phyloP scores from a whole-genome alignment of 805 yeast species.

The Nakazawaea sp. region DNA sequence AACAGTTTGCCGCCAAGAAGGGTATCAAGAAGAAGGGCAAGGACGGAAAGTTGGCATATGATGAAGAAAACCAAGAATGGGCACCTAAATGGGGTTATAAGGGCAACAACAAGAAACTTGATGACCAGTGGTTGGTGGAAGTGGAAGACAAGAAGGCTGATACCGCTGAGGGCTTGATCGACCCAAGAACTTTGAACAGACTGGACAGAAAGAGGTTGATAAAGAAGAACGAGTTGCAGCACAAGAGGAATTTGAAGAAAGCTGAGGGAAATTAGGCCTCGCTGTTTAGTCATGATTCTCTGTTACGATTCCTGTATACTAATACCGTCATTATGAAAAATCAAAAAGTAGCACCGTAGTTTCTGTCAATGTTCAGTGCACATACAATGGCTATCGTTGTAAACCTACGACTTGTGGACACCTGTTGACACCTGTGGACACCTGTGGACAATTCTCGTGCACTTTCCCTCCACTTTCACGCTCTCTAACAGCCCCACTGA shows the following conservation, averaged over 20 bases:
- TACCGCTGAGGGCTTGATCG: slow-evolving; percentile 60
- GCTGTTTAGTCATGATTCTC: no score
- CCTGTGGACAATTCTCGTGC: no score
- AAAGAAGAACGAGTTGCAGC: slow-evolving; percentile 80
- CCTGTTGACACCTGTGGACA: no score
- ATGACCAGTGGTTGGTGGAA: slow-evolving; percentile 94
- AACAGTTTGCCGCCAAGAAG: slow-evolving; percentile 89
- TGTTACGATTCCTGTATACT: no score
- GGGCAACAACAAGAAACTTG: slow-evolving; percentile 83
- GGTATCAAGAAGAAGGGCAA: slow-evolving; percentile 89
- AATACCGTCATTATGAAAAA: no score
- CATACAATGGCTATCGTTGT: no score
- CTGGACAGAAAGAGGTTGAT: slow-evolving; percentile 78
- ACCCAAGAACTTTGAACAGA: slow-evolving; percentile 80
- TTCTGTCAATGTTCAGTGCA: no score
- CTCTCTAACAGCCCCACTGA: no score
- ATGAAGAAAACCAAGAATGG: slow-evolving; percentile 91
- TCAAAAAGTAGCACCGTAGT: no score
- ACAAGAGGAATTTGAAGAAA: slow-evolving; percentile 66
- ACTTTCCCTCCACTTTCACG: no score
- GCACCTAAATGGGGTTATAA: slow-evolving; percentile 98
- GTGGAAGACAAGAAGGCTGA: slow-evolving; percentile 68
- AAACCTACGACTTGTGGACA: no score
- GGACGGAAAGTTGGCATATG: slow-evolving; percentile 82
- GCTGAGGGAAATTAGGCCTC: no score